A percentile compares a stretch with the other conserved stretches of the same genome.
Conservation (phyloP, 192 early-diverging fungal genomes). For the Haplosporangium gracile region DNA sequence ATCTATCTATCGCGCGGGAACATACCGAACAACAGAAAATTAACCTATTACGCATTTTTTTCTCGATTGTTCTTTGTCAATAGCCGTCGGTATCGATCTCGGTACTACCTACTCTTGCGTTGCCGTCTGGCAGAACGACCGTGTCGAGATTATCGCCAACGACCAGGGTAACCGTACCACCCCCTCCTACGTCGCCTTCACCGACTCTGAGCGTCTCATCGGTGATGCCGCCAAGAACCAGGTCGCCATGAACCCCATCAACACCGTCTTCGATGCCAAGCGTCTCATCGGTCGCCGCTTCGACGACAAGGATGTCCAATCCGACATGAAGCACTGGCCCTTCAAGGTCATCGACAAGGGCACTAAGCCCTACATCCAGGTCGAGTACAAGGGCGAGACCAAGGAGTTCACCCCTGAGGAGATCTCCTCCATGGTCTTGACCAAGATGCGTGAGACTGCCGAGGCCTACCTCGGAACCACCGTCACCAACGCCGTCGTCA, state of each 20-base stretch:
- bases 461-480: conserved; percentile 89
- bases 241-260: conserved; percentile 98
- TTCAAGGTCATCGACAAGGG: conserved; percentile 95
- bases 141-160: conserved; percentile 98
- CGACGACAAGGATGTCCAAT: conserved; percentile 93
- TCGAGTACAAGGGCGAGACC: conserved; percentile 97
- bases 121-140: conserved; percentile 83
- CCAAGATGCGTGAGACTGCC: conserved; percentile 99
- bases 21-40: neutral
- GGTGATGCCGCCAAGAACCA: conserved; percentile 99
- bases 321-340: conserved; percentile 99
- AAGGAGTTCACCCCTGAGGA: conserved; percentile 97
- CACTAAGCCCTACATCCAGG: conserved; percentile 91
- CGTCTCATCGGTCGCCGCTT: conserved; percentile 98
- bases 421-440: conserved; percentile 97
- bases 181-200: conserved; percentile 97
- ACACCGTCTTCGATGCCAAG: conserved; percentile 99
- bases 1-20: neutral
- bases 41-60: neutral
- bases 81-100: conserved; percentile 96
- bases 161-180: conserved; percentile 99
- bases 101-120: conserved; percentile 98
- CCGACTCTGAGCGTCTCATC: conserved; percentile 97
- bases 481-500: conserved; percentile 94
- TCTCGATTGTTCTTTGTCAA: neutral